A percentile compares a stretch with the other conserved stretches of the same genome.
Evolutionary conservation across 108 stramenopile genomes (phyloP).

Genomic region (Nannochloropsis gaditana): DNA sequence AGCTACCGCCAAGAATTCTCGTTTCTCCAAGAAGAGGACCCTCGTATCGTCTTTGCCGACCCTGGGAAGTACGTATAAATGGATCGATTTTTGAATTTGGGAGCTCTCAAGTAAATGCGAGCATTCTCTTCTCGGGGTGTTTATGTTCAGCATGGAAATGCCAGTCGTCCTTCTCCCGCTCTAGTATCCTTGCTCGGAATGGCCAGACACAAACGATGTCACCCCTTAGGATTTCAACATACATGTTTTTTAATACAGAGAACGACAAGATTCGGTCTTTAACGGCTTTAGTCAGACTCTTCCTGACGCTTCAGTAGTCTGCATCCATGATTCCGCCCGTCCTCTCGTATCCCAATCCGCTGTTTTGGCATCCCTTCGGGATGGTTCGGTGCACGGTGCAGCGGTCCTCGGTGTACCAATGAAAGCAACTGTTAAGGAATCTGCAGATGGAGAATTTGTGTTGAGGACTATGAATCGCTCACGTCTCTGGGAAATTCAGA

Average conservation of each 20-base stretch:
- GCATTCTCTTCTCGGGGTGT: too few species aligned
- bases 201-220: too few species aligned
- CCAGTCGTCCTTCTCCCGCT: too few species aligned
- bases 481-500: conserved; percentile 87
- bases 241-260: conserved; percentile 39
- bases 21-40: conserved; percentile 59
- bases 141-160: too few species aligned
- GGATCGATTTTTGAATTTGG: too few species aligned
- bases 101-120: too few species aligned
- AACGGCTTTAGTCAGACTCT: conserved; percentile 66
- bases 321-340: conserved; percentile 84
- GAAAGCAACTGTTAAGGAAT: conserved; percentile 91
- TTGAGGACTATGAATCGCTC: conserved; percentile 69
- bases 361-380: conserved; percentile 21
- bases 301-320: conserved; percentile 54
- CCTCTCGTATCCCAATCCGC: conserved; percentile 61
- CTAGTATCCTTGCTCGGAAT: too few species aligned
- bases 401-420: conserved; percentile 89
- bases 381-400: conserved; percentile 62
- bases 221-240: too few species aligned
- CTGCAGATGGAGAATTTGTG: conserved; percentile 66
- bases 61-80: conserved; percentile 57
- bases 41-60: conserved; percentile 72
- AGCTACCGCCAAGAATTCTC: conserved; percentile 73
- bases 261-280: conserved; percentile 84